Conservation (phyloP, 2,329 filamentous ascomycete genomes). For the Beauveria scarabaeidicola region DNA sequence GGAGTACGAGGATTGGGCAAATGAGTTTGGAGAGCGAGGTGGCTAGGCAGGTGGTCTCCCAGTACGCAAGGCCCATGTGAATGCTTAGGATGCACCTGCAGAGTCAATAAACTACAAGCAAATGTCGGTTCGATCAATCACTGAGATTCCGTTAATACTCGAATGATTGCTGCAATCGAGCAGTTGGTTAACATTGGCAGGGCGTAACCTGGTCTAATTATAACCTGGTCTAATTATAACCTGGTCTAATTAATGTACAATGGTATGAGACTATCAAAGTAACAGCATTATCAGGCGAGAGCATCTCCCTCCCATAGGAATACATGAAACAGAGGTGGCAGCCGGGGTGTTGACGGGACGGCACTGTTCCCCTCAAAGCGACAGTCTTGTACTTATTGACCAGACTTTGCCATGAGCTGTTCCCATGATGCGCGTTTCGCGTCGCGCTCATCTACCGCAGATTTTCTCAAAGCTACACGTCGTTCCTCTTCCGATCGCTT, state of each 20-base stretch:
- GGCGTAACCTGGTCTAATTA: background rate
- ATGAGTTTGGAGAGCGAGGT: conserved; percentile 84
- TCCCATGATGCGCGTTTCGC: conserved; percentile 16
- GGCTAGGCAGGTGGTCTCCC: conserved; percentile 40
- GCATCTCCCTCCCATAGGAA: background rate
- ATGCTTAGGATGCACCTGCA: background rate
- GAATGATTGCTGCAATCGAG: background rate
- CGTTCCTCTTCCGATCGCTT: conserved; percentile 15
- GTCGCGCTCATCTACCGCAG: conserved; percentile 18
- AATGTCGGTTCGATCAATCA: background rate
- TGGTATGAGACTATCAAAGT: background rate
- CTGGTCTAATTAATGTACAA: background rate
- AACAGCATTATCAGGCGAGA: background rate
- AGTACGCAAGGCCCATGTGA: too few relatives aligned
- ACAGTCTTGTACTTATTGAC: background rate
- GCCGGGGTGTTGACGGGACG: background rate
- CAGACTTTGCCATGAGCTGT: background rate
- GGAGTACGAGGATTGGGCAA: conserved; percentile 91
- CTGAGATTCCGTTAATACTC: too few relatives aligned
- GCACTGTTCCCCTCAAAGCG: background rate
- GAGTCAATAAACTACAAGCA: background rate
- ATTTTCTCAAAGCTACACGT: conserved; percentile 17
- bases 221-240: too few relatives aligned
- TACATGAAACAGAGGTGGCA: background rate
- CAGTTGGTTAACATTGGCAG: background rate